Conservation (phyloP, 2,329 filamentous ascomycete genomes). For the Venturia aucupariae region DNA sequence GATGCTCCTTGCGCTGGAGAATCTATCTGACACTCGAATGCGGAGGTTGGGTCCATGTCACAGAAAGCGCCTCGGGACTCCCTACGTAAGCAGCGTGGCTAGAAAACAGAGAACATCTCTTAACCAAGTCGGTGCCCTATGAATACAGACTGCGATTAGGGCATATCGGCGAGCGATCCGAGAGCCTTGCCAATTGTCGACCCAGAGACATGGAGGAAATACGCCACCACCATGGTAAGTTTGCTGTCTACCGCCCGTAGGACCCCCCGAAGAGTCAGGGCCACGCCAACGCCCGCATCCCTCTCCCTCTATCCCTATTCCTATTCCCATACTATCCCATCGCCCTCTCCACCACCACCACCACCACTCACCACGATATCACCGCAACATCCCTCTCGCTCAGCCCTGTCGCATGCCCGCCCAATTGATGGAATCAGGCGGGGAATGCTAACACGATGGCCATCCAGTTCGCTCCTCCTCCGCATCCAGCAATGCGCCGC, state of each 20-base stretch:
- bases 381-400: background rate
- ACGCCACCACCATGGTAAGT: slow-evolving; percentile 4
- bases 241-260: background rate
- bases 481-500: slow-evolving; percentile 12
- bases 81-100: slow-evolving; percentile 7
- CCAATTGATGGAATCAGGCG: background rate
- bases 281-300: background rate
- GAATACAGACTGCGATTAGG: slow-evolving; percentile 1
- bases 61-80: slow-evolving; percentile 8
- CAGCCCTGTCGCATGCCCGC: background rate
- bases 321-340: background rate
- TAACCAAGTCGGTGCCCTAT: slow-evolving; percentile 9
- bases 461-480: background rate
- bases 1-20: slow-evolving; percentile 6
- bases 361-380: background rate
- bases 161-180: slow-evolving; percentile 1
- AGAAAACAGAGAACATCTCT: slow-evolving; percentile 3
- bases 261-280: background rate
- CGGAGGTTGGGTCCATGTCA: slow-evolving; percentile 4
- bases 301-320: background rate
- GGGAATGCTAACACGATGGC: slow-evolving; percentile 7
- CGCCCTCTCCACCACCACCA: background rate
- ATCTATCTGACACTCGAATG: slow-evolving; percentile 7
- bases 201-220: background rate
- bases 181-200: slow-evolving; percentile 1